These are phyloP conservation scores for Mycothermus thermophilus DNA, from an alignment of 495 filamentous ascomycete species.

Conservation along the genomic window DNA sequence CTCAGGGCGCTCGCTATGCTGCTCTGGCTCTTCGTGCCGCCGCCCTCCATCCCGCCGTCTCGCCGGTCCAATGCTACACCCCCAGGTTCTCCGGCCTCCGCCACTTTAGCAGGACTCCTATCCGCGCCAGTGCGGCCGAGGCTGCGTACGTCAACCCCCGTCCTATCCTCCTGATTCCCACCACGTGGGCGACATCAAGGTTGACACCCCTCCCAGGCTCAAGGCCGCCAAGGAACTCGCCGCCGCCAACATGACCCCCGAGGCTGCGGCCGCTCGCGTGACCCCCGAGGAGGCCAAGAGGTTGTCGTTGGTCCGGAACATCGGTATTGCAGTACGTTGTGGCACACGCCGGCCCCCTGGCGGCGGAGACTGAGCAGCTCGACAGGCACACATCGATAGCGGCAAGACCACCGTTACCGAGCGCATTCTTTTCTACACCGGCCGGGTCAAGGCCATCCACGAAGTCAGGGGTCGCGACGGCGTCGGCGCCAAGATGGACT, in stretches of 20 bases:
- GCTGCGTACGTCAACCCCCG: constrained; percentile 17
- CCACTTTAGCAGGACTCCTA: constrained; percentile 17
- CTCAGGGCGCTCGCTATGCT: constrained; percentile 19
- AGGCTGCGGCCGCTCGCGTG: constrained; percentile 44
- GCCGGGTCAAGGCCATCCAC: constrained; percentile 91
- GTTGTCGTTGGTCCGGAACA: constrained; percentile 73
- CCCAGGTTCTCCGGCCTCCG: constrained; percentile 12
- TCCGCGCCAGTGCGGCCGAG: constrained; percentile 18
- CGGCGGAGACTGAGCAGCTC: constrained; percentile 13
- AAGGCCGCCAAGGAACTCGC: constrained; percentile 32
- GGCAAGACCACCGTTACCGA: constrained; percentile 97
- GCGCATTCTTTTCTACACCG: constrained; percentile 96
- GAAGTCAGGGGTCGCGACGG: constrained; percentile 93
- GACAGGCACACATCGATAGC: constrained; percentile 92
- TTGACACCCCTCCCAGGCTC: constrained; percentile 2
- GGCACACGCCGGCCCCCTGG: neutral
- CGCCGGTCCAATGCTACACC: constrained; percentile 6
- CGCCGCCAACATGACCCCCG: constrained; percentile 29
- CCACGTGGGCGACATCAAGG: no score
- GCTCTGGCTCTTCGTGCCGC: constrained; percentile 14
- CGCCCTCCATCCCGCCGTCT: constrained; percentile 5
- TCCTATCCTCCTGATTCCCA: no score
- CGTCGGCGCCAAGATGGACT: constrained; percentile 99
- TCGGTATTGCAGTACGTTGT: constrained; percentile 84
- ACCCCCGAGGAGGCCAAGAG: constrained; percentile 61